Base-by-base conservation (phyloP, 2,329 filamentous ascomycete genomes). In the Curvularia lunata region DNA sequence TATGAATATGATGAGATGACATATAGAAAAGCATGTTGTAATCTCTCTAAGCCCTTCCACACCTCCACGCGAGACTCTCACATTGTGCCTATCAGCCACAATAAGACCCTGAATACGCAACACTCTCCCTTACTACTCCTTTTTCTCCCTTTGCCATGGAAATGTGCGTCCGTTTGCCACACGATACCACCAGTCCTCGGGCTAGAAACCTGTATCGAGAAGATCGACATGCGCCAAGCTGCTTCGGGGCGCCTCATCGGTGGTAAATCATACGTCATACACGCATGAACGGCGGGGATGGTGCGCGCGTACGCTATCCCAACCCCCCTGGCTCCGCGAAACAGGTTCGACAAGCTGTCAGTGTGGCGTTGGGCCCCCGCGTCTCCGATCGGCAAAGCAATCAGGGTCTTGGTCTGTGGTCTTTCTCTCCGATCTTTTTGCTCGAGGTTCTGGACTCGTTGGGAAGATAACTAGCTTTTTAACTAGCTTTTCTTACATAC, bases 241-340 rank as follows among this genome's bases (percentile, higher is more conserved):
- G 50, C 50, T 42, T 48, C 19, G 28, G 34, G 23, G 37, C 27
- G 32, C 57, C 40, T 18, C 19, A 13, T 38, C 27, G 40, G 63
- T 66, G 64, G 63, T 65, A 70, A 67, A 59, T 46, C 38, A 48
- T 66, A 73, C 69, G 70, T 73, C 69, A 73, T 73, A 18, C 53
- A 62, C 58, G 59, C 58, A 37, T 18, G 16, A 25, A 27, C 25
- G 23, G 41, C 41, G 41, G 23, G 41, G 41, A 2, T 37, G 30
- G 30, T 64, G 60, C 59, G 59, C 48, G 54, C 60, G 59, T 47
- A 34, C 19, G n/a, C 46, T 48, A 23, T n/a, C 25, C 47, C n/a
- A 25, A 30, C 25, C 25, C 30, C 34, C 34, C n/a, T 37, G n/a
- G 34, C 34, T n/a, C 25, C 54, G 53, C 46, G 58, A 70, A 72